Evolutionary conservation across 2,329 filamentous ascomycete species (phyloP), one percentile per base, ranked within the genome.

Genomic region (Fusarium austroafricanum): DNA sequence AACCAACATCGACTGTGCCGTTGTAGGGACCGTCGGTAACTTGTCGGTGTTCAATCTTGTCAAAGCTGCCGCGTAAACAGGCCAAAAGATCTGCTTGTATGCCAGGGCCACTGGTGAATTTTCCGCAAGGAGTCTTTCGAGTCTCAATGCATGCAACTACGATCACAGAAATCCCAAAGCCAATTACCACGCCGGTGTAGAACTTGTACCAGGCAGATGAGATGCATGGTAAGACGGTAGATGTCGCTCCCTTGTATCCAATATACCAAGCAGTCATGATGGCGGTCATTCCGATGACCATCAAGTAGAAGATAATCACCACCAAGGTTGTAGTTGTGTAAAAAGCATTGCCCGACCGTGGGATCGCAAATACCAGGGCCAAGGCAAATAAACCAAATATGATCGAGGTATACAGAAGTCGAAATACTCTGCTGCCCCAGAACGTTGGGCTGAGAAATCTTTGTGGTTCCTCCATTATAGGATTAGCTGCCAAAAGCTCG

Each of bases 51-150:
- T 61, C 58, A 7, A 14, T 10, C 3, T 54, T 35, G 11, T 53
- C 40, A 5, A 46, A 54, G 2, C 18, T 29, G 4, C 4, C 10
- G 0, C 28, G 46, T 40, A 61, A 53, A 2, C 61, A 64, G 7
- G 61, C 57, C 21, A 35, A 2, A 1, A 45, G 28, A 40, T 64
- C 61, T 9, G 35, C 61, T 4, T 33, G n/a, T n/a, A 26, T 26
- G 6, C 44, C 35, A 1, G 26, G 26, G 3, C 61, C 61, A 1
- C 61, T 65, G 2, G 62, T 65, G 20, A 54, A 65, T 1, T 65
- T 65, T 50, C 62, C 62, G 5, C 62, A 65, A 0, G 60, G 60
- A 3, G 62, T 65, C 17, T 50, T 65, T 2, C 60, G 49, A 0
- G 62, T 65, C 23, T 65, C 62, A 1, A 65, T 40, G 2, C 60